Evolutionary conservation across 805 yeast genomes (phyloP).

Genomic region (Starmerella potacharoeniae): DNA sequence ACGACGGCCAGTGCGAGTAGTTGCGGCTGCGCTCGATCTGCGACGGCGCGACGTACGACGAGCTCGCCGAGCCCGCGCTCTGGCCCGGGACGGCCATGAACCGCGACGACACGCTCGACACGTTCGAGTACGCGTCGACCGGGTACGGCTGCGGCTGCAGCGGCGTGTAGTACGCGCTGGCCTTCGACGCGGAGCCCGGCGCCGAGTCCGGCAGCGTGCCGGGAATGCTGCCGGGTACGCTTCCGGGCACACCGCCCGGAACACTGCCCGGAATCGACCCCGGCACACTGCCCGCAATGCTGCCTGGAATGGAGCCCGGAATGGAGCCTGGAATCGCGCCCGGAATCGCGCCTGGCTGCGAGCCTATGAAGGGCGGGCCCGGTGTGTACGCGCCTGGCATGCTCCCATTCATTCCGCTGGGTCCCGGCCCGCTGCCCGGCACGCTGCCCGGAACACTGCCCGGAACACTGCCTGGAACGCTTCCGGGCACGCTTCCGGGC

Average conservation of each 20-base stretch:
- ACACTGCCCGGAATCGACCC: constrained; percentile 7
- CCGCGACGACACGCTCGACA: constrained; percentile 7
- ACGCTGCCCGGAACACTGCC: constrained; percentile 5
- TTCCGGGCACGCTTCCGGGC: not conserved
- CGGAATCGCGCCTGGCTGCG: constrained; percentile 3
- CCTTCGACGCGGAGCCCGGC: constrained; percentile 5
- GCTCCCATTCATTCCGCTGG: not conserved
- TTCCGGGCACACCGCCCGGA: not conserved
- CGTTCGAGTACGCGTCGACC: constrained; percentile 1
- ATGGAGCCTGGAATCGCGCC: constrained; percentile 5
- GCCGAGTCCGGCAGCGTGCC: constrained; percentile 9
- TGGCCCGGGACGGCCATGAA: not conserved
- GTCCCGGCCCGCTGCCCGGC: constrained; percentile 6
- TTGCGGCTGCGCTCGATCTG: constrained; percentile 17
- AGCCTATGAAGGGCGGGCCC: not conserved
- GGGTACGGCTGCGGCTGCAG: constrained; percentile 2
- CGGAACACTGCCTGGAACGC: constrained; percentile 6
- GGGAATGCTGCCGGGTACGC: constrained; percentile 5
- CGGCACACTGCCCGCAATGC: constrained; percentile 9
- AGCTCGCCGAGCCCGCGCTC: not conserved
- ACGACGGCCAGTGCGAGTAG: constrained; percentile 14
- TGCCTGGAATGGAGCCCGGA: constrained; percentile 9
- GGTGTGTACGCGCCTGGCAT: not conserved
- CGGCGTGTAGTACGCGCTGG: not conserved
- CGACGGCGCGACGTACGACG: constrained; percentile 16